phyloP scores from a whole-genome alignment of 371 early-diverging fungal genomes.

The Mortierella sp. region DNA sequence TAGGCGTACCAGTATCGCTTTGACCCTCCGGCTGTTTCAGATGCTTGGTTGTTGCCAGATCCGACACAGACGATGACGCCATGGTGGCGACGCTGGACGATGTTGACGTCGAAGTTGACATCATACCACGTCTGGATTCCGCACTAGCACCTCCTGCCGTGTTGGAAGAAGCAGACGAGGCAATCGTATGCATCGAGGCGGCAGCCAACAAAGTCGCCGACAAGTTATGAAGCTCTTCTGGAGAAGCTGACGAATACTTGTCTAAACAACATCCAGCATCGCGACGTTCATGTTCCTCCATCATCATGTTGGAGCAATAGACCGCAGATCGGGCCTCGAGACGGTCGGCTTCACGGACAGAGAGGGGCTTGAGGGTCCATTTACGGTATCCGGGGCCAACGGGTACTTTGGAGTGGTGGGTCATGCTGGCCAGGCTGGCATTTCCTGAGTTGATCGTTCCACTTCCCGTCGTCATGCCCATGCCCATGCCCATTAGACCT shows the following conservation, averaged over 20 bases:
- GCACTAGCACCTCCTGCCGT: not conserved
- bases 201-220: conserved; percentile 25
- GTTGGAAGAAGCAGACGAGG: not conserved
- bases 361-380: conserved; percentile 56
- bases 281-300: conserved; percentile 51
- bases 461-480: conserved; percentile 12
- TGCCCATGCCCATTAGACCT: conserved; percentile 21
- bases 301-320: conserved; percentile 42
- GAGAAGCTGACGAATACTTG: conserved; percentile 39
- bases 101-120: conserved; percentile 17
- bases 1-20: not conserved
- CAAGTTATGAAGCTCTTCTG: conserved; percentile 33
- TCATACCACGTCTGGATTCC: not conserved
- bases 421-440: not conserved
- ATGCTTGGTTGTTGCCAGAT: conserved; percentile 8
- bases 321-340: conserved; percentile 49
- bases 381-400: conserved; percentile 56
- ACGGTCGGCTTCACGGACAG: conserved; percentile 52
- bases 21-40: not conserved
- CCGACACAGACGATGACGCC: conserved; percentile 14
- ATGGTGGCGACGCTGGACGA: conserved; percentile 23
- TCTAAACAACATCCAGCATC: conserved; percentile 52
- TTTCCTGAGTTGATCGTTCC: not conserved
- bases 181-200: conserved; percentile 26
- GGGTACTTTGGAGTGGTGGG: conserved; percentile 31